Conservation (phyloP, 352 stramenopile species). For the Globisporangium paddicum region DNA sequence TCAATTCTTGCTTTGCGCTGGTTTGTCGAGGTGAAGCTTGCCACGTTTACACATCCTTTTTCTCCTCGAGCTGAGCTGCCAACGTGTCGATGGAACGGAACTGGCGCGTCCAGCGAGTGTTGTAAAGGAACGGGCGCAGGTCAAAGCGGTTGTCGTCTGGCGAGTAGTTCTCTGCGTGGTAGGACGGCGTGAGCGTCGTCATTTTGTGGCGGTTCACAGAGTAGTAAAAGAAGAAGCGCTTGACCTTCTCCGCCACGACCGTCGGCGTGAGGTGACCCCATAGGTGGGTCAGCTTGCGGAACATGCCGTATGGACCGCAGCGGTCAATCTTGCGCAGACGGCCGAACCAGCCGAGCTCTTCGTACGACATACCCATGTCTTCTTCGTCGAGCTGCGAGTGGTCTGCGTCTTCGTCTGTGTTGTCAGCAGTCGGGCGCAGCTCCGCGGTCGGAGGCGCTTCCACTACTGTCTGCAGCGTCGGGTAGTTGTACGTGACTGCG, state of each 20-base stretch:
- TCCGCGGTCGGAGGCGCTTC: slow-evolving; percentile 95
- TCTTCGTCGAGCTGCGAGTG: slow-evolving; percentile 97
- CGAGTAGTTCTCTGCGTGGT: slow-evolving; percentile 98
- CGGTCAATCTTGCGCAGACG: slow-evolving; percentile 94
- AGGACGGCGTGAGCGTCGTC: slow-evolving; percentile 97
- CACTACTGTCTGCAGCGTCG: slow-evolving; percentile 89
- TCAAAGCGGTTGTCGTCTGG: slow-evolving; percentile 99
- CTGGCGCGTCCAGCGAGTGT: slow-evolving; percentile 93
- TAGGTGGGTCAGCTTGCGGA: slow-evolving; percentile 74
- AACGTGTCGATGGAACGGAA: slow-evolving; percentile 94
- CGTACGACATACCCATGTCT: slow-evolving; percentile 99
- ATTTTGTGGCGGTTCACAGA: slow-evolving; percentile 99
- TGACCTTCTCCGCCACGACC: slow-evolving; percentile 86
- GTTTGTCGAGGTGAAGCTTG: not conserved
- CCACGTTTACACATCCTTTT: slow-evolving; percentile 31
- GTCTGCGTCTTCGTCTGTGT: slow-evolving; percentile 50
- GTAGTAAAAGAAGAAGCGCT: slow-evolving; percentile 99
- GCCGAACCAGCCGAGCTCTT: slow-evolving; percentile 96
- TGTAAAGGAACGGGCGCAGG: slow-evolving; percentile 97
- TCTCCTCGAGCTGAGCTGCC: slow-evolving; percentile 66
- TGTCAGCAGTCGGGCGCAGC: slow-evolving; percentile 89
- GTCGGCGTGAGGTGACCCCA: slow-evolving; percentile 87
- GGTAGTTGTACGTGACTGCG: slow-evolving; percentile 88
- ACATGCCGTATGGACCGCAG: slow-evolving; percentile 96
- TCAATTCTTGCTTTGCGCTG: not conserved